These are phyloP conservation scores for Streptanthus diversifolius DNA, from an alignment of 345 rosid genomes.

Conservation along the genomic window DNA sequence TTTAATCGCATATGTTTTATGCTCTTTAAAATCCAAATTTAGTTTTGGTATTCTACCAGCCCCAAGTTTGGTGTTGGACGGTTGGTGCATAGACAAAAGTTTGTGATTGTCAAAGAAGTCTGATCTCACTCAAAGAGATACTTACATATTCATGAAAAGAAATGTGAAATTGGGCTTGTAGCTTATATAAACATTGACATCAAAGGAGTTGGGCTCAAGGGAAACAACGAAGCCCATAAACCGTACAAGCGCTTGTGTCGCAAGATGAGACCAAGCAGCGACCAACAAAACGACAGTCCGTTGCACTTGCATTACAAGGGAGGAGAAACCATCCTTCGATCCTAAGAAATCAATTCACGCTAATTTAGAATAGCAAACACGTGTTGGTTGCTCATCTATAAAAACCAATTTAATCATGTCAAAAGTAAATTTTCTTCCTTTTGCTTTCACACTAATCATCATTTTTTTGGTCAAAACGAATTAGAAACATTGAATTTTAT, in stretches of 20 bases:
- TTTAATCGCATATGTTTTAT: no score
- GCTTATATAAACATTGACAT: not conserved
- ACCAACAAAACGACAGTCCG: not conserved
- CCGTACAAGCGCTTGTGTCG: not conserved
- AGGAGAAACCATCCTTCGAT: not conserved
- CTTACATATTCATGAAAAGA: no score
- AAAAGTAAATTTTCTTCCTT: not conserved
- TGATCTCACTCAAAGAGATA: no score
- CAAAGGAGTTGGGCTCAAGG: not conserved
- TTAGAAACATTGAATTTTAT: not conserved
- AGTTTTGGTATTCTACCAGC: no score
- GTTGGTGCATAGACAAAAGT: no score
- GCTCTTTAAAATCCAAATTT: no score
- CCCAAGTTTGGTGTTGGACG: no score
- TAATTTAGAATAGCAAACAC: not conserved
- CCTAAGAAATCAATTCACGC: not conserved
- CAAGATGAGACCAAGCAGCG: not conserved
- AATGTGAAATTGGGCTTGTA: not conserved
- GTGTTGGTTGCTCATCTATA: not conserved
- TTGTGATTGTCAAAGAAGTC: no score
- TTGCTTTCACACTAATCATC: not conserved
- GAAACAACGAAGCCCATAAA: not conserved
- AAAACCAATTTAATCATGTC: not conserved
- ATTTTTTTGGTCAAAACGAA: not conserved
- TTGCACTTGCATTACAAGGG: not conserved